Evolutionary conservation across 2,329 filamentous ascomycete genomes (phyloP).

Genomic region (Mycosphaerella sp.): DNA sequence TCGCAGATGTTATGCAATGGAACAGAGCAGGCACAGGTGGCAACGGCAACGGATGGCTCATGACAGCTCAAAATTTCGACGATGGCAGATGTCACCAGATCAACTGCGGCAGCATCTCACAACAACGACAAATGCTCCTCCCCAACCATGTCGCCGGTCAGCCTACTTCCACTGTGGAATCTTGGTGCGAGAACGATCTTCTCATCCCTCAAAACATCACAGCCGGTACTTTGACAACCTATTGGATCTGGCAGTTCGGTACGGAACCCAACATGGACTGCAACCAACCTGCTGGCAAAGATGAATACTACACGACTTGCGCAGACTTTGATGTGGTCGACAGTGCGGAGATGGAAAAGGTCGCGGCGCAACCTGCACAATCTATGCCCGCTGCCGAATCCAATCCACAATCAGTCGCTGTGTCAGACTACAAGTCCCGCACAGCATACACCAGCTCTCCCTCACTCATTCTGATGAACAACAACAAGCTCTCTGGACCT

Average conservation of each 20-base stretch:
- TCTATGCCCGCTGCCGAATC: conserved; percentile 26
- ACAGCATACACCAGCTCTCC: conserved; percentile 36
- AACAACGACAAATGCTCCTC: conserved; percentile 52
- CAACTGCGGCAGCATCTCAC: conserved; percentile 56
- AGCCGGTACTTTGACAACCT: conserved; percentile 67
- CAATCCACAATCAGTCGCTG: conserved; percentile 39
- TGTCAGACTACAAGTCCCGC: conserved; percentile 37
- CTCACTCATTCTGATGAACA: conserved; percentile 20
- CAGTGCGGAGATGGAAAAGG: conserved; percentile 26
- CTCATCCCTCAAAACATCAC: conserved; percentile 62
- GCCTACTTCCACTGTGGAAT: conserved; percentile 42
- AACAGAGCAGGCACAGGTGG: conserved; percentile 73
- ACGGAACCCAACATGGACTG: conserved; percentile 43
- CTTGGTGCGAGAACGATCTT: conserved; percentile 78
- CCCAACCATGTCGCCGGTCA: conserved; percentile 51
- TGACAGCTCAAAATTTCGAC: conserved; percentile 76
- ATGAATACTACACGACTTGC: conserved; percentile 56
- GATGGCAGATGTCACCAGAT: conserved; percentile 85
- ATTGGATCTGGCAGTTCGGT: conserved; percentile 98
- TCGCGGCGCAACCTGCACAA: not conserved
- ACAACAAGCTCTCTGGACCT: conserved; percentile 20
- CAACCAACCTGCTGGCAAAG: conserved; percentile 43
- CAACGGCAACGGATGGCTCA: conserved; percentile 66
- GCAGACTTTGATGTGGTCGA: conserved; percentile 49
- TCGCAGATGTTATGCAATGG: conserved; percentile 69